Evolutionary conservation across 495 filamentous ascomycete genomes (phyloP).

Genomic region (Penicillium chermesinum): DNA sequence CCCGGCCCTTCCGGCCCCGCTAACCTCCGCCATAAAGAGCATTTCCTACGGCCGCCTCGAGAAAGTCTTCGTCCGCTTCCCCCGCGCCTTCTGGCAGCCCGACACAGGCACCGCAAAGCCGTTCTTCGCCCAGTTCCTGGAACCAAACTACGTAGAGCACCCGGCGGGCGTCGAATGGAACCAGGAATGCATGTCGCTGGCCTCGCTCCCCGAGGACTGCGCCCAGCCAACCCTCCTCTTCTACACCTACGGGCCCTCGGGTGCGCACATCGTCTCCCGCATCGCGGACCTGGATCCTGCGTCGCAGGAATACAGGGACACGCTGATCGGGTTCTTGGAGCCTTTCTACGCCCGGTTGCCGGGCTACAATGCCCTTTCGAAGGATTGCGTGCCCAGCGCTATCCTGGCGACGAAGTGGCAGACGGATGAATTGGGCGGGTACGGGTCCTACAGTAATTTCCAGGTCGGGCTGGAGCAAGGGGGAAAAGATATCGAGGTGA

Average conservation of each 20-base stretch:
- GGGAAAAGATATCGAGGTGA: conserved; percentile 61
- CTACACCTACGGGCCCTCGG: conserved; percentile 72
- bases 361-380: conserved; percentile 48
- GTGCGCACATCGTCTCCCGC: conserved; percentile 45
- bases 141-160: conserved; percentile 61
- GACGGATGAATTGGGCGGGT: conserved; percentile 74
- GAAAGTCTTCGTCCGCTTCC: conserved; percentile 89
- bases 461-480: conserved; percentile 69
- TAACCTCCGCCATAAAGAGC: conserved; percentile 65
- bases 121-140: conserved; percentile 38
- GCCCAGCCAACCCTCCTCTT: conserved; percentile 87
- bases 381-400: conserved; percentile 57
- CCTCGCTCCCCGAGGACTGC: conserved; percentile 52
- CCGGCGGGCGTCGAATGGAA: conserved; percentile 68
- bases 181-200: conserved; percentile 75
- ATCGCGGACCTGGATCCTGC: conserved; percentile 24
- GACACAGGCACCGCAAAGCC: conserved; percentile 12
- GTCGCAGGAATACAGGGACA: conserved; percentile 25
- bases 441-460: conserved; percentile 91
- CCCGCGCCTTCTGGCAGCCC: conserved; percentile 59
- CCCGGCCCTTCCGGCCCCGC: conserved; percentile 59
- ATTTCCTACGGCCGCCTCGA: conserved; percentile 87
- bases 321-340: conserved; percentile 42
- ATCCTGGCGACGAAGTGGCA: conserved; percentile 75
- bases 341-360: conserved; percentile 71